phyloP scores from a whole-genome alignment of 2,329 filamentous ascomycete genomes.

The Dryadomyces quercivorus region DNA sequence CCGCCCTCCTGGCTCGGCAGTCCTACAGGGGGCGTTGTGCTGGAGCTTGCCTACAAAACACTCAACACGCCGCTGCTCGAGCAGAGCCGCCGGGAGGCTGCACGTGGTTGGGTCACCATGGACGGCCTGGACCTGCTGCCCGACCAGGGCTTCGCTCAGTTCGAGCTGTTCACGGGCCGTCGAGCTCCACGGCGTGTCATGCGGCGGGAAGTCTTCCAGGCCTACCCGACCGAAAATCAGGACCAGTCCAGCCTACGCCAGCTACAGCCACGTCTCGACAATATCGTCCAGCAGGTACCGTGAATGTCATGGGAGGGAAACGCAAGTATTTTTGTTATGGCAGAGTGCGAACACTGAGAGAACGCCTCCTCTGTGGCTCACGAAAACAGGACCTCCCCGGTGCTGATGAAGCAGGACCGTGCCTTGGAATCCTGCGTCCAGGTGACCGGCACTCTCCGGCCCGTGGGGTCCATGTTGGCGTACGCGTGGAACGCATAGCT shows the following conservation, averaged over 20 bases:
- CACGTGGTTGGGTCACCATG: constrained; percentile 55
- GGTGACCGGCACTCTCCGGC: constrained; percentile 7
- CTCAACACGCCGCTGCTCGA: constrained; percentile 54
- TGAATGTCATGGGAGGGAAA: neutral
- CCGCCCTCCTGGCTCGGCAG: constrained; percentile 57
- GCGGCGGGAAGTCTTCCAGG: neutral
- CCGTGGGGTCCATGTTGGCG: constrained; percentile 9
- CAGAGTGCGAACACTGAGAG: neutral
- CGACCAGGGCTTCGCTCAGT: constrained; percentile 65
- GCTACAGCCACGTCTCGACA: too few relatives aligned
- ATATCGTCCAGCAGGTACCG: too few relatives aligned
- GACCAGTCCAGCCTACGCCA: neutral
- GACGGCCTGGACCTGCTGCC: constrained; percentile 60
- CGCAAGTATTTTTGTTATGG: neutral
- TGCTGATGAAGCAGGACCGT: constrained; percentile 8
- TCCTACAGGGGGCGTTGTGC: constrained; percentile 58
- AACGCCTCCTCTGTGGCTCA: neutral
- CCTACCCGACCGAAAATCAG: neutral
- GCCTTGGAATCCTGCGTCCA: constrained; percentile 11
- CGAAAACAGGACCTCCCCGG: constrained; percentile 9
- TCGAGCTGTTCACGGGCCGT: constrained; percentile 63
- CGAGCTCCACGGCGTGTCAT: constrained; percentile 38
- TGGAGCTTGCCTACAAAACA: constrained; percentile 62
- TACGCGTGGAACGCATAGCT: constrained; percentile 12
- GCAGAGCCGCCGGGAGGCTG: constrained; percentile 44